These are phyloP conservation scores for Cucumis melo DNA, from an alignment of 306 rosid species.

Conservation along the genomic window DNA sequence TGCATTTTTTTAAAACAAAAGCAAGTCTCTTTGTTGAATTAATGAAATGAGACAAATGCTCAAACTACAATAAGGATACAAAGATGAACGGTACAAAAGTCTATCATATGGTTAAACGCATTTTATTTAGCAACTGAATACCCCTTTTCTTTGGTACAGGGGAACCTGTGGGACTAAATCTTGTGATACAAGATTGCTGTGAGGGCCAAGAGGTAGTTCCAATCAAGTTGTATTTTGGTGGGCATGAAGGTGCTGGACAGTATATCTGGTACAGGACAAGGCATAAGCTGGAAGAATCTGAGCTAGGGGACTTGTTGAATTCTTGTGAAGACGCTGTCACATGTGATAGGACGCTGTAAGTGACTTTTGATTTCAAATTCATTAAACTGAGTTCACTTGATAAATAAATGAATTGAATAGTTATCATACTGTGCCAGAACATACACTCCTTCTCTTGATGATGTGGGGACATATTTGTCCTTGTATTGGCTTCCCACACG, in stretches of 20 bases:
- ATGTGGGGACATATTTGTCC: conserved; percentile 70
- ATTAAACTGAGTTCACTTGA: not conserved
- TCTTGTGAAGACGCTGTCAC: conserved; percentile 36
- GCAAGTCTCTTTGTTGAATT: too few relatives aligned
- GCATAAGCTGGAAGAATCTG: conserved; percentile 55
- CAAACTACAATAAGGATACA: too few relatives aligned
- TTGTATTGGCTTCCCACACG: conserved; percentile 84
- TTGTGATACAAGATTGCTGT: conserved; percentile 56
- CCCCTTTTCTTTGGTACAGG: conserved; percentile 24
- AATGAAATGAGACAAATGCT: too few relatives aligned
- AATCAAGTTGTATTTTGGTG: conserved; percentile 62
- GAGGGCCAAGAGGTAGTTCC: conserved; percentile 49
- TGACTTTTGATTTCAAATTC: conserved; percentile 11
- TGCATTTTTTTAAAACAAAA: not conserved
- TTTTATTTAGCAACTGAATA: too few relatives aligned
- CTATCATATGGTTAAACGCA: too few relatives aligned
- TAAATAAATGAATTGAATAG: not conserved
- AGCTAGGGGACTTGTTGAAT: conserved; percentile 37
- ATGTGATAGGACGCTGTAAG: conserved; percentile 64
- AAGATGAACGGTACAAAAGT: too few relatives aligned
- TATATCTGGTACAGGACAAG: conserved; percentile 61
- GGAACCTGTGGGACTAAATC: conserved; percentile 73
- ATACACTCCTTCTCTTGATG: conserved; percentile 64
- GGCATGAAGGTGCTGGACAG: conserved; percentile 82
- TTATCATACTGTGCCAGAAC: conserved; percentile 32